Base-by-base conservation (phyloP, 805 yeast species). In the Saccharomycopsis olivae region DNA sequence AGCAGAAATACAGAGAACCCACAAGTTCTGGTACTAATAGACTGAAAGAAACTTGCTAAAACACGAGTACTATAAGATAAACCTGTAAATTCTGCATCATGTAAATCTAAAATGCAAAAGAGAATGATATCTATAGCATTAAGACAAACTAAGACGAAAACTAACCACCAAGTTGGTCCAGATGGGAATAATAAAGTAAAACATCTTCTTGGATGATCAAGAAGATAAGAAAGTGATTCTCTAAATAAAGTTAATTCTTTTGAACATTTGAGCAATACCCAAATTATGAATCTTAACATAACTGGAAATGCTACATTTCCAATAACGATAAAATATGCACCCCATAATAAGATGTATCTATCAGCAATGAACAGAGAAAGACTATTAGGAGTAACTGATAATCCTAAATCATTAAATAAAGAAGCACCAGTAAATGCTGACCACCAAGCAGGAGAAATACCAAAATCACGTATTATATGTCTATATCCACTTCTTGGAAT, bases 271-370 rank as follows among this genome's bases (percentile, higher is more conserved):
- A 73, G 77, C 58, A 81, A 49, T 1, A 78, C 42, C 96, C 96
- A 92, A 36, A 92, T 80, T 28, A 84, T 65, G 52, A 82, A 75
- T 49, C 98, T 67, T 35, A 92, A 61, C 21, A 85, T 58, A 2
- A 88, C 69, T 0, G 99, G 99, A 53, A 92, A 86, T 4, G 95
- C 96, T 0, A 96, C 89, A 58, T 92, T 92, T 13, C 99, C 99
- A 47, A 85, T 75, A 39, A 89, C 75, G 51, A 92, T 76, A 47
- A 92, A 75, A 56, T 85, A 74, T 2, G 77, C 64, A 47, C 73
- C 61, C 25, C 77, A 61, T 30, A 89, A 54, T 51, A 87, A 61
- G 1, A 79, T 70, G 56, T 74, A 92, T 0, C 76, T 69, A 4
- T 83, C 73, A 23, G 67, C 60, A 38, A 70, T 67, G 59, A 83